Evolutionary conservation across 1,284 basidiomycete species (phyloP).

Genomic region (Naganishia albida): DNA sequence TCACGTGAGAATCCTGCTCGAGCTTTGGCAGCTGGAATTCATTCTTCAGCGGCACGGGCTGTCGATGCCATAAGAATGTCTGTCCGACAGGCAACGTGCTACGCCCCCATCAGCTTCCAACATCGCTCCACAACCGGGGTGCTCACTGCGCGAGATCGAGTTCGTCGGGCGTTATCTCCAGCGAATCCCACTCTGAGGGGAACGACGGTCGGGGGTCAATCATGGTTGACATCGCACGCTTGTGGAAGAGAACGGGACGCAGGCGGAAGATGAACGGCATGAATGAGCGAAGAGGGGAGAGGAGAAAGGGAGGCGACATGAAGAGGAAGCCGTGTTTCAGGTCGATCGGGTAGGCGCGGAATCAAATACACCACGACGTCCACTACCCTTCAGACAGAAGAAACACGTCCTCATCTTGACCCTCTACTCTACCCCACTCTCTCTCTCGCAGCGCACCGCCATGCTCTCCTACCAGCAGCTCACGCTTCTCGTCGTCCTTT

Average conservation of each 20-base stretch:
- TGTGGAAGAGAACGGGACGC: too few relatives aligned
- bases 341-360: neutral
- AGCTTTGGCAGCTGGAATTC: neutral
- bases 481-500: too few relatives aligned
- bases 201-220: conserved; percentile 32
- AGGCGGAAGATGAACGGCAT: too few relatives aligned
- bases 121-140: neutral
- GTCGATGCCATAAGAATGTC: conserved; percentile 52
- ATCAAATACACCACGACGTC: too few relatives aligned
- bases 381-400: too few relatives aligned
- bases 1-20: neutral
- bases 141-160: conserved; percentile 46
- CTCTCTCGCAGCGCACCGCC: too few relatives aligned
- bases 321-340: neutral
- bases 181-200: conserved; percentile 44
- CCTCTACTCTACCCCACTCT: too few relatives aligned
- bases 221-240: neutral
- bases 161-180: conserved; percentile 41
- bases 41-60: conserved; percentile 18
- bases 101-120: neutral
- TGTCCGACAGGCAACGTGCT: conserved; percentile 52
- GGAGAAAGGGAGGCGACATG: neutral
- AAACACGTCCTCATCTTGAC: too few relatives aligned
- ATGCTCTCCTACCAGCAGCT: too few relatives aligned
- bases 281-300: too few relatives aligned